These are phyloP conservation scores for Hura crepitans DNA, from an alignment of 441 rosid species.

Conservation along the genomic window DNA sequence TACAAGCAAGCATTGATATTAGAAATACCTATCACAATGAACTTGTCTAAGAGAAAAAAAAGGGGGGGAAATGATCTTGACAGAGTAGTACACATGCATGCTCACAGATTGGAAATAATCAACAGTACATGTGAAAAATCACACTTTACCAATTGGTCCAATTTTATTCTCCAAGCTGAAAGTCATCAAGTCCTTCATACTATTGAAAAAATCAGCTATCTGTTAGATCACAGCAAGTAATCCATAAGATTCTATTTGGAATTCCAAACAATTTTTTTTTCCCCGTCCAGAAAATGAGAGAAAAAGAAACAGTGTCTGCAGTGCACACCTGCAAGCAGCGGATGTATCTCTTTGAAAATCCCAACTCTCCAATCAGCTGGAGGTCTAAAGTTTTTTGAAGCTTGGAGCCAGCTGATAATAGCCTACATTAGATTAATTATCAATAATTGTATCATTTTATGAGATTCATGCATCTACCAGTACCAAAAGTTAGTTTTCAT, in stretches of 20 bases:
- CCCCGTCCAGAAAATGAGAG: neutral
- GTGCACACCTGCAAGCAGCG: constrained; percentile 40
- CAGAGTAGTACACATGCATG: neutral
- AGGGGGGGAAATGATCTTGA: too few species aligned
- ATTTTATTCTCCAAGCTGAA: constrained; percentile 33
- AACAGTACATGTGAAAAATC: too few species aligned
- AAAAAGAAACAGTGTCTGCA: neutral
- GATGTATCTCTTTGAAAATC: constrained; percentile 44
- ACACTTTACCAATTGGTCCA: constrained; percentile 45
- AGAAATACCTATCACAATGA: neutral
- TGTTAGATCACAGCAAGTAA: constrained; percentile 15
- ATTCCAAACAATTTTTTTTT: neutral
- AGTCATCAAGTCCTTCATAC: constrained; percentile 44
- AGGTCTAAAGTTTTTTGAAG: constrained; percentile 33
- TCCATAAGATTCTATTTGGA: neutral
- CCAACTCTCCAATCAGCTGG: constrained; percentile 35
- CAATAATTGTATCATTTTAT: neutral
- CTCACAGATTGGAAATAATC: neutral
- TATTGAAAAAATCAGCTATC: constrained; percentile 43
- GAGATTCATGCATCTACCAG: neutral
- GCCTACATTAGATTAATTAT: constrained; percentile 28
- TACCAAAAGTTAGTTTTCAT: too few species aligned
- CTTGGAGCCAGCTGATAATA: constrained; percentile 38
- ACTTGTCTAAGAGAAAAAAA: too few species aligned
- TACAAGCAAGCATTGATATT: neutral